A percentile compares a stretch with the other conserved stretches of the same genome.
Conservation (phyloP, 257 asterid species). For the Rubia yunnanensis region DNA sequence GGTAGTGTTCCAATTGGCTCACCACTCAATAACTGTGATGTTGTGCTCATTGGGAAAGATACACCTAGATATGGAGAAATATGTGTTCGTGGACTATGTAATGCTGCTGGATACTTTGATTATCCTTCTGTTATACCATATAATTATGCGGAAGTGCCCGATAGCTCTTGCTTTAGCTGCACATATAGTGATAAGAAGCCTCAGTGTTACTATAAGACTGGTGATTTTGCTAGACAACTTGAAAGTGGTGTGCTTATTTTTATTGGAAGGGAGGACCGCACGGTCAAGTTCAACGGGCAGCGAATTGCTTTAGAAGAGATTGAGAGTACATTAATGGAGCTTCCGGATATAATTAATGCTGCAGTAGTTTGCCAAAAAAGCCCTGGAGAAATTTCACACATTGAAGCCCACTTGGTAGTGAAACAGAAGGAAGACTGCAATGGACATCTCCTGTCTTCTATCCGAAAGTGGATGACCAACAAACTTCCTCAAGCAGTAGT, state of each 20-base stretch:
- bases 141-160: slow-evolving; percentile 22
- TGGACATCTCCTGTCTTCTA: slow-evolving; percentile 33
- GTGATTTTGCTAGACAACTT: slow-evolving; percentile 79
- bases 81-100: slow-evolving; percentile 66
- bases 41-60: slow-evolving; percentile 62
- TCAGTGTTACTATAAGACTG: slow-evolving; percentile 55
- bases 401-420: slow-evolving; percentile 67
- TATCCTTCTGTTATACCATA: slow-evolving; percentile 53
- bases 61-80: slow-evolving; percentile 70
- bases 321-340: slow-evolving; percentile 55
- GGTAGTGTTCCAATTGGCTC: slow-evolving; percentile 72
- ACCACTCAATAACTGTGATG: slow-evolving; percentile 61
- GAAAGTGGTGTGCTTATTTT: slow-evolving; percentile 71
- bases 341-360: slow-evolving; percentile 64
- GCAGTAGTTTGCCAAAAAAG: slow-evolving; percentile 57
- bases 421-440: slow-evolving; percentile 32
- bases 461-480: slow-evolving; percentile 49
- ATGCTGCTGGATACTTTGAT: slow-evolving; percentile 68
- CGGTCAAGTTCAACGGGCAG: slow-evolving; percentile 69
- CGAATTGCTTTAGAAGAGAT: slow-evolving; percentile 86
- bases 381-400: slow-evolving; percentile 41
- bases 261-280: slow-evolving; percentile 85
- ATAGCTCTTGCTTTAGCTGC: slow-evolving; percentile 12
- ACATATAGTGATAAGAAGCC: slow-evolving; percentile 14
- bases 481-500: slow-evolving; percentile 67